Conservation (phyloP, 345 rosid genomes). For the Populus alba region DNA sequence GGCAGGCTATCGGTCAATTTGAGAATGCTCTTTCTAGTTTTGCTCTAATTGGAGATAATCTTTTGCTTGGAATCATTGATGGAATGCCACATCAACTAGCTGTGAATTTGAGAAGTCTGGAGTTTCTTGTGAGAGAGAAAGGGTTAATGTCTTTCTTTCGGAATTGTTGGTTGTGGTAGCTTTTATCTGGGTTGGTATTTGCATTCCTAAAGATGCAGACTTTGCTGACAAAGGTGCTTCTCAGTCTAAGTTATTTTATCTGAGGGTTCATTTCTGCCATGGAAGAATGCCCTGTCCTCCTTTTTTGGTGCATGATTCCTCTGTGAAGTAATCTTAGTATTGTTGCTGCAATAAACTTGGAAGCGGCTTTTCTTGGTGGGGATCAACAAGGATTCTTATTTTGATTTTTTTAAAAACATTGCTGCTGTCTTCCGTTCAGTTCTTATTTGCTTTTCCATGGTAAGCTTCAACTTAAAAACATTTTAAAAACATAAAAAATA, state of each 20-base stretch:
- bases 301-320: neutral
- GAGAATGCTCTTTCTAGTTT: neutral
- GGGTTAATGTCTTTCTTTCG: neutral
- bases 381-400: too few species aligned
- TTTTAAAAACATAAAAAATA: too few species aligned
- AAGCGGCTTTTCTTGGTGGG: too few species aligned
- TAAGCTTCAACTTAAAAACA: too few species aligned
- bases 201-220: neutral
- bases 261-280: neutral
- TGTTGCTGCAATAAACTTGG: too few species aligned
- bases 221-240: neutral
- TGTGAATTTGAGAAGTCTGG: neutral
- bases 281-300: neutral
- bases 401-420: too few species aligned
- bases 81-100: neutral
- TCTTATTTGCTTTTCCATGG: too few species aligned
- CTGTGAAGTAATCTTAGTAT: neutral
- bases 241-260: too few species aligned
- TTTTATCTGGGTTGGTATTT: too few species aligned
- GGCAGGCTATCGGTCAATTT: neutral
- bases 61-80: neutral
- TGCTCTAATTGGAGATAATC: neutral
- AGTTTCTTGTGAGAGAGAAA: neutral
- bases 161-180: too few species aligned
- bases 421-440: too few species aligned